A percentile compares a stretch with the other conserved stretches of the same genome.
Conservation (phyloP, 768 basidiomycete species). For the Mycena galericulata region DNA sequence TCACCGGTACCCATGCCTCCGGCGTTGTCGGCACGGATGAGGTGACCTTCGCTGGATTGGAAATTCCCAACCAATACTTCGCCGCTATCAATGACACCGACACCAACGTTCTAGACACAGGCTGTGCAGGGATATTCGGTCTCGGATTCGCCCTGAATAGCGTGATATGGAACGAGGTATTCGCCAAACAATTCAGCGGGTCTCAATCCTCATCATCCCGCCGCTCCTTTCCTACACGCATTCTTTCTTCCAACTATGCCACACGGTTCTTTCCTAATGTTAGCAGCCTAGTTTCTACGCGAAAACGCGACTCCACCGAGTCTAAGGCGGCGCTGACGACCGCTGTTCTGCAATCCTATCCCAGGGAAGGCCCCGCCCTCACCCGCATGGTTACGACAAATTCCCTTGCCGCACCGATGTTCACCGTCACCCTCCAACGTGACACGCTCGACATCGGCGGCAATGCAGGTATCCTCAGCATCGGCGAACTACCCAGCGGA, state of each 20-base stretch:
- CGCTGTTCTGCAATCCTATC: slow-evolving; percentile 56
- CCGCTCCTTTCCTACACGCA: slow-evolving; percentile 12
- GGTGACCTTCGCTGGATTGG: slow-evolving; percentile 65
- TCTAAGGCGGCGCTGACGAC: slow-evolving; percentile 34
- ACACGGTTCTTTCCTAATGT: slow-evolving; percentile 46
- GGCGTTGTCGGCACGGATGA: slow-evolving; percentile 73
- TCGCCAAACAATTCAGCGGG: slow-evolving; percentile 36
- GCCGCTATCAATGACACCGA: slow-evolving; percentile 78
- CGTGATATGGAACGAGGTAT: slow-evolving; percentile 59
- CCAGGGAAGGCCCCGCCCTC: slow-evolving; percentile 57
- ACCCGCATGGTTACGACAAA: slow-evolving; percentile 56
- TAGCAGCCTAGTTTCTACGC: slow-evolving; percentile 27
- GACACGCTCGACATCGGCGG: slow-evolving; percentile 77
- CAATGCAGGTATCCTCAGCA: slow-evolving; percentile 71
- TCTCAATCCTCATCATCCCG: slow-evolving; percentile 5
- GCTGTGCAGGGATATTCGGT: slow-evolving; percentile 77
- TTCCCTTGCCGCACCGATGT: slow-evolving; percentile 57
- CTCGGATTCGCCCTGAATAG: slow-evolving; percentile 67
- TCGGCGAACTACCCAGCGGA: slow-evolving; percentile 72
- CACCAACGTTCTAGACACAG: slow-evolving; percentile 67
- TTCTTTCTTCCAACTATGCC: slow-evolving; percentile 38
- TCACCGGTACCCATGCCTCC: slow-evolving; percentile 73
- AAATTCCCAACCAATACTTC: slow-evolving; percentile 65
- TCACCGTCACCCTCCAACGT: slow-evolving; percentile 74
- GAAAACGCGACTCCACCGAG: slow-evolving; percentile 31